phyloP scores from a whole-genome alignment of 768 basidiomycete genomes.

The Clavaria fumosa region DNA sequence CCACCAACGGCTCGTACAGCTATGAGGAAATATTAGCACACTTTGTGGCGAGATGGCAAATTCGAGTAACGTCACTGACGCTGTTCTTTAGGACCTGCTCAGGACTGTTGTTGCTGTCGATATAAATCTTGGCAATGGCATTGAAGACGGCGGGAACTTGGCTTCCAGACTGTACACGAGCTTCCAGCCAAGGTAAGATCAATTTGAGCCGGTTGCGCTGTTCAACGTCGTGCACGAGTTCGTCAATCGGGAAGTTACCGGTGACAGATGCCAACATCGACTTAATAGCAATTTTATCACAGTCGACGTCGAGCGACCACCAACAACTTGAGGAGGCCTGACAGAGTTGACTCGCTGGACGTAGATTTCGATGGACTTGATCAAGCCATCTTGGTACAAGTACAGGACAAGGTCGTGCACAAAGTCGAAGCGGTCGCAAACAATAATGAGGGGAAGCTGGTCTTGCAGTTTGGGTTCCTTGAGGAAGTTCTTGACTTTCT shows the following conservation, averaged over 20 bases:
- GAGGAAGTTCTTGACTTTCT: slow-evolving; percentile 99
- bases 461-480: slow-evolving; percentile 95
- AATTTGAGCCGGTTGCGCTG: slow-evolving; percentile 90
- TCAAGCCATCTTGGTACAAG: slow-evolving; percentile 92
- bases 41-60: too few species aligned
- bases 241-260: slow-evolving; percentile 95
- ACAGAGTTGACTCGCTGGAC: slow-evolving; percentile 97
- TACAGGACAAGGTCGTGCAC: slow-evolving; percentile 98
- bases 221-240: slow-evolving; percentile 95
- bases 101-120: slow-evolving; percentile 98
- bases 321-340: slow-evolving; percentile 92
- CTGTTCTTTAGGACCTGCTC: slow-evolving; percentile 98
- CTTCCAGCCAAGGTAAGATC: slow-evolving; percentile 94
- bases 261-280: slow-evolving; percentile 84
- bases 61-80: slow-evolving; percentile 41
- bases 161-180: slow-evolving; percentile 82
- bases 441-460: slow-evolving; percentile 96
- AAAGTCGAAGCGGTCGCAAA: slow-evolving; percentile 99
- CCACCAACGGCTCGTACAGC: slow-evolving; percentile 92
- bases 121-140: slow-evolving; percentile 95
- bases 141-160: slow-evolving; percentile 93
- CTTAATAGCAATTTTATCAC: slow-evolving; percentile 94
- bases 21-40: too few species aligned
- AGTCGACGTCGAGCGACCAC: slow-evolving; percentile 96
- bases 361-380: slow-evolving; percentile 99